Percentiles rank a stretch among this genome's conserved stretches.
Evolutionary conservation across 768 basidiomycete species (phyloP).

Genomic region (Psilocybe azurescens): DNA sequence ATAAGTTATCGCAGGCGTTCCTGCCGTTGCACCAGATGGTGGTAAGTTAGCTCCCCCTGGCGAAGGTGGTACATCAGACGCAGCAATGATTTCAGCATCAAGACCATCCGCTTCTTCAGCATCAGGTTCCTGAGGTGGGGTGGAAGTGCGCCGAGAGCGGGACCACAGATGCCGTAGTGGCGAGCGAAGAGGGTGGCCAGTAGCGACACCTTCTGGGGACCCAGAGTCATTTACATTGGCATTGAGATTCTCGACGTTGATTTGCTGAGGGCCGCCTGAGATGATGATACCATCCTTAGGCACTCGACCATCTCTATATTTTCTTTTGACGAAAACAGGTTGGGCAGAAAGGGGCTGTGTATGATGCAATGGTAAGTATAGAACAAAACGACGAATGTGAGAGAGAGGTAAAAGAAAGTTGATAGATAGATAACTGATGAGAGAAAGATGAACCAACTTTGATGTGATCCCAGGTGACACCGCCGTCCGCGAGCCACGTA

Average conservation of each 20-base stretch:
- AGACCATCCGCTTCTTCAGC: background rate
- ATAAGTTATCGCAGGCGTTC: conserved; percentile 9
- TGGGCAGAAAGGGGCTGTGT: conserved; percentile 45
- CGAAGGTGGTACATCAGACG: background rate
- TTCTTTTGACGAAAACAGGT: conserved; percentile 38
- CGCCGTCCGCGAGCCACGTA: conserved; percentile 42
- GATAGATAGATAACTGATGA: conserved; percentile 11
- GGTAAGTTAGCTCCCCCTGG: background rate
- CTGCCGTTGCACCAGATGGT: background rate
- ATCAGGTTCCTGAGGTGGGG: background rate
- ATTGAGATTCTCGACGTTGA: background rate
- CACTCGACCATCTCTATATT: conserved; percentile 28
- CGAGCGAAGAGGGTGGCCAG: background rate
- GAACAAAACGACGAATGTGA: background rate
- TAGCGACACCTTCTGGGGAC: background rate
- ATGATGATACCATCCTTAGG: conserved; percentile 19
- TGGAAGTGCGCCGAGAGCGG: background rate
- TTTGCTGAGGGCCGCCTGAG: background rate
- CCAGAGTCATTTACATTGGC: background rate
- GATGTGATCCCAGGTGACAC: conserved; percentile 50
- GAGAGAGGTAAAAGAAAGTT: background rate
- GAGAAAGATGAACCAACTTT: conserved; percentile 37
- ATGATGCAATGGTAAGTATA: conserved; percentile 21
- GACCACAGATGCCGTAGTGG: too few relatives aligned
- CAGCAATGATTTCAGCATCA: background rate